A percentile compares a stretch with the other conserved stretches of the same genome.
Conservation (phyloP, 495 filamentous ascomycete species). For the Terfezia claveryi region DNA sequence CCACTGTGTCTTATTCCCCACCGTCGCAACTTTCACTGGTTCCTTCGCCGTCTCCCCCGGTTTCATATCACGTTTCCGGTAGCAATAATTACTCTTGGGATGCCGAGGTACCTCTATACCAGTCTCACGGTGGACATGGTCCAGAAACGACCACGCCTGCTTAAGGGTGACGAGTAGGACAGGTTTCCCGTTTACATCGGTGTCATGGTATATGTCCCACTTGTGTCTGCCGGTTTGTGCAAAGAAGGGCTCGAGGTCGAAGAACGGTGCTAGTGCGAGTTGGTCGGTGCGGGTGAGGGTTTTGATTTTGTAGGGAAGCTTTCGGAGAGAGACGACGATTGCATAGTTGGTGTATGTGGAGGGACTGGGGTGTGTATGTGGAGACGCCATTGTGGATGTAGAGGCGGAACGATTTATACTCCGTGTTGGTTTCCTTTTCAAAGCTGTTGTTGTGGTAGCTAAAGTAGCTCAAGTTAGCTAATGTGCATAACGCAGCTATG, state of each 20-base stretch:
- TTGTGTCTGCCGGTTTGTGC: background rate
- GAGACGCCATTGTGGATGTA: too few species aligned
- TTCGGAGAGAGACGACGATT: constrained; percentile 1
- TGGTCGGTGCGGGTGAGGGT: constrained; percentile 12
- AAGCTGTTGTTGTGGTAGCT: too few species aligned
- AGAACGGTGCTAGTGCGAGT: constrained; percentile 15
- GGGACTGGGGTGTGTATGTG: too few species aligned
- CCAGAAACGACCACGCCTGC: constrained; percentile 9
- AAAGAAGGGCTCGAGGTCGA: constrained; percentile 14
- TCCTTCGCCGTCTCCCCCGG: background rate
- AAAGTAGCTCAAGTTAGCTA: too few species aligned
- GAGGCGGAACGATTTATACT: too few species aligned
- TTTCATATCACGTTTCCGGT: background rate
- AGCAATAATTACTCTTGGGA: background rate
- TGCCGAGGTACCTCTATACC: background rate
- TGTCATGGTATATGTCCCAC: constrained; percentile 16
- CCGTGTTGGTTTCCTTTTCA: too few species aligned
- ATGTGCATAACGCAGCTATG: too few species aligned
- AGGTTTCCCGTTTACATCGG: constrained; percentile 6
- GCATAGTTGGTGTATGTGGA: background rate
- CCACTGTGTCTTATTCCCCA: background rate
- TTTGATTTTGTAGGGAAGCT: constrained; percentile 9
- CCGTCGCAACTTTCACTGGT: background rate
- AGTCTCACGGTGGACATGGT: constrained; percentile 8
- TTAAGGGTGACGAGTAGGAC: constrained; percentile 10